Conservation (phyloP, 805 yeast species). For the Yarrowia yakushimensis region DNA sequence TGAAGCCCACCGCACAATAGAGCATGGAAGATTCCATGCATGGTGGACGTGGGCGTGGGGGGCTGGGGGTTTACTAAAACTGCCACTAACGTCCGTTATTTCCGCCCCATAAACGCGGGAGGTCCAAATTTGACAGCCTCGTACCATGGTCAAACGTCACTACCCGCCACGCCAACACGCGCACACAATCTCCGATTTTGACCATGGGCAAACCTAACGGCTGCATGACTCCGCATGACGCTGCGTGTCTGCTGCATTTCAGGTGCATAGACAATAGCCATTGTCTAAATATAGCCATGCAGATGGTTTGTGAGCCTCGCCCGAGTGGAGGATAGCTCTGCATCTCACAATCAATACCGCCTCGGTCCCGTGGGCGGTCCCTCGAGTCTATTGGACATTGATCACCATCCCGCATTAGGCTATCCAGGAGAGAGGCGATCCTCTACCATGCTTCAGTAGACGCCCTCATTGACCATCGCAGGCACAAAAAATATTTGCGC, state of each 20-base stretch:
- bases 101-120: no score
- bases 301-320: not conserved
- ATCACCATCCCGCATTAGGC: not conserved
- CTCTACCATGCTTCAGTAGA: no score
- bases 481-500: no score
- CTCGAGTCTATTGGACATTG: not conserved
- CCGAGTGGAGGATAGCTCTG: not conserved
- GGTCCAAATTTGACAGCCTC: not conserved
- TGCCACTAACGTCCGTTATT: no score
- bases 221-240: not conserved
- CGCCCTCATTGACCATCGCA: no score
- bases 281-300: conserved; percentile 18
- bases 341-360: not conserved
- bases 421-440: no score
- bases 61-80: no score
- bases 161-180: not conserved
- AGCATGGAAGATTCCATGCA: not conserved
- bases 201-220: not conserved
- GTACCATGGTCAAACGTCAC: not conserved
- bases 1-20: not conserved
- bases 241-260: not conserved
- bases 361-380: not conserved
- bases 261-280: conserved; percentile 1
- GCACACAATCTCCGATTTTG: not conserved
- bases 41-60: not conserved